These are phyloP conservation scores for Thalassiosira sp. DNA, from an alignment of 352 stramenopile genomes.

Conservation along the genomic window DNA sequence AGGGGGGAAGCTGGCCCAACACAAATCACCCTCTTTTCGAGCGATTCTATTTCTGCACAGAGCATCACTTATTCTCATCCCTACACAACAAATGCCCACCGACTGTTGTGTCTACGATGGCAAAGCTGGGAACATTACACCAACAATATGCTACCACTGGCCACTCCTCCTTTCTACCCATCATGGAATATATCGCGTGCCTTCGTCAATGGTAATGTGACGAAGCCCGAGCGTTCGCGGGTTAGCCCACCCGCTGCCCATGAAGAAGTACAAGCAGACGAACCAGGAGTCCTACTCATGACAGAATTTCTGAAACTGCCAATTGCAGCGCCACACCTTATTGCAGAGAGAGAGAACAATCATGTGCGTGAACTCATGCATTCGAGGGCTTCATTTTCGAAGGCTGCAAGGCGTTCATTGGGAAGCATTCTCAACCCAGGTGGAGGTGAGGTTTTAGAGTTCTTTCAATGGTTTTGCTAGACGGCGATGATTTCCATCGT, in stretches of 20 bases:
- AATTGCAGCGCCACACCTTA: constrained; percentile 21
- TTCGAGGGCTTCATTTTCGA: constrained; percentile 57
- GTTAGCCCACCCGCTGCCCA: not conserved
- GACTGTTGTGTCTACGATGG: constrained; percentile 31
- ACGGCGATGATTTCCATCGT: not conserved
- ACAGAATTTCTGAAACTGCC: constrained; percentile 50
- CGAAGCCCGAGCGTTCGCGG: not conserved
- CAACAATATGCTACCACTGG: constrained; percentile 2
- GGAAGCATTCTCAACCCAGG: constrained; percentile 54
- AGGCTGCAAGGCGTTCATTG: constrained; percentile 50
- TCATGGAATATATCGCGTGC: constrained; percentile 41
- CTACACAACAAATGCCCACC: constrained; percentile 7
- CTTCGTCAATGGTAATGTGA: constrained; percentile 27
- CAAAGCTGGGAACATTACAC: constrained; percentile 27
- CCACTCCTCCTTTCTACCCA: constrained; percentile 4
- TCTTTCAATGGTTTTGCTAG: not conserved
- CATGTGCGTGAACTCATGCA: constrained; percentile 37
- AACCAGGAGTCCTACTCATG: constrained; percentile 16
- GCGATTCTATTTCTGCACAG: not conserved
- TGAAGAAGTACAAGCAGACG: constrained; percentile 15
- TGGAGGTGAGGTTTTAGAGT: constrained; percentile 52
- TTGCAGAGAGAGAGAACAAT: constrained; percentile 44
- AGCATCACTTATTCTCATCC: not conserved
- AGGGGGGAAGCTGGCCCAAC: not conserved
- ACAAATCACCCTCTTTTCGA: constrained; percentile 1